Conservation (phyloP, 768 basidiomycete species). For the Pholiota molesta region DNA sequence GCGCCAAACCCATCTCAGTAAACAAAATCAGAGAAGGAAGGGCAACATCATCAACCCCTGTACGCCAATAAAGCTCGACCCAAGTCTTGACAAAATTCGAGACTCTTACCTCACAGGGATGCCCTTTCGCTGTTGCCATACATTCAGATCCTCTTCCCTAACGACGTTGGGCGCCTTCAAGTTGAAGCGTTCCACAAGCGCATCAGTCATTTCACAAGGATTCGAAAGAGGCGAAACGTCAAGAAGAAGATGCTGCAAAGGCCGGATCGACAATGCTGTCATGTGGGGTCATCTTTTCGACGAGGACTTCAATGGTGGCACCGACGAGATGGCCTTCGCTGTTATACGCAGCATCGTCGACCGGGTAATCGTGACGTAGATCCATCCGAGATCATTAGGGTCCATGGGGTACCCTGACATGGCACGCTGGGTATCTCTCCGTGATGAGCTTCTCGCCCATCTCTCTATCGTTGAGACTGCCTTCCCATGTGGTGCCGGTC, state of each 20-base stretch:
- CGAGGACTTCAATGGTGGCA: constrained; percentile 83
- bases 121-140: constrained; percentile 89
- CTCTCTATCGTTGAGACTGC: constrained; percentile 37
- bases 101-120: constrained; percentile 89
- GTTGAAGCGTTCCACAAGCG: constrained; percentile 84
- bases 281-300: constrained; percentile 98
- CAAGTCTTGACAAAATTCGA: constrained; percentile 94
- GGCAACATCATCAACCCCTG: constrained; percentile 70
- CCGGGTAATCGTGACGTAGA: constrained; percentile 76
- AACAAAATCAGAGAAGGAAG: constrained; percentile 61
- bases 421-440: constrained; percentile 53
- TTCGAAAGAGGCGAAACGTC: constrained; percentile 90
- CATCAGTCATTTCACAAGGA: constrained; percentile 73
- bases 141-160: constrained; percentile 58
- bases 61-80: constrained; percentile 90
- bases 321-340: constrained; percentile 89
- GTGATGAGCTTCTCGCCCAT: constrained; percentile 58
- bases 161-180: constrained; percentile 64
- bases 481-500: constrained; percentile 64
- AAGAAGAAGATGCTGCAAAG: constrained; percentile 90
- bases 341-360: constrained; percentile 89
- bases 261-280: constrained; percentile 87
- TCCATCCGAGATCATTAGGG: constrained; percentile 53
- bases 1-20: constrained; percentile 59
- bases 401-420: constrained; percentile 42